phyloP scores from a whole-genome alignment of 2,329 filamentous ascomycete species.

The Colletotrichum australisinense region DNA sequence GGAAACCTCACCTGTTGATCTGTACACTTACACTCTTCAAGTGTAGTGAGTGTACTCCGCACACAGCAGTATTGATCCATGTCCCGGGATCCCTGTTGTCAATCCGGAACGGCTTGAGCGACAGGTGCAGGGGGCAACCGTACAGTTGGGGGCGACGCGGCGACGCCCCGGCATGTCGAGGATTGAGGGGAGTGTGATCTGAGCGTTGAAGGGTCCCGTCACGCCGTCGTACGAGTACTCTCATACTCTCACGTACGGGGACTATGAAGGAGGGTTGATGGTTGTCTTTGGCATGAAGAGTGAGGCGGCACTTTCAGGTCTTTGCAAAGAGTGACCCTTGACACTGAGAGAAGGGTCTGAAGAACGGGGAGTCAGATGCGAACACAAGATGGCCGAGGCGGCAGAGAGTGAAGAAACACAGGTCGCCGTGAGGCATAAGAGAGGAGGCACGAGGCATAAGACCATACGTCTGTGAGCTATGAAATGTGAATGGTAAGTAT shows the following conservation, averaged over 20 bases:
- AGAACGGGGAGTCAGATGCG: neutral
- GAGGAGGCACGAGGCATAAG: neutral
- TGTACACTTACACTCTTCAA: too few species aligned
- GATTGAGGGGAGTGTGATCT: neutral
- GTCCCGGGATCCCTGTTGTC: constrained; percentile 29
- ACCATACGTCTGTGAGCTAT: neutral
- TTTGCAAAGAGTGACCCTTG: neutral
- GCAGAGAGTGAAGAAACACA: neutral
- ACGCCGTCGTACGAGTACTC: neutral
- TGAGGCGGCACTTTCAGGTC: neutral
- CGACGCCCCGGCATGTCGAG: neutral
- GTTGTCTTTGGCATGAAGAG: neutral
- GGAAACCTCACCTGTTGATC: neutral
- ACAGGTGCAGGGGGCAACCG: constrained; percentile 31
- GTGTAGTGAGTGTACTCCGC: too few species aligned
- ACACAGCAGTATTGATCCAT: neutral
- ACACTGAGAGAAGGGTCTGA: neutral
- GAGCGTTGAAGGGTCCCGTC: neutral
- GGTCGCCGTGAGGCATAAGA: neutral
- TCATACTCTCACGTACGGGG: neutral
- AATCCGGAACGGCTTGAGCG: constrained; percentile 34
- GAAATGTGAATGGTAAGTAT: neutral
- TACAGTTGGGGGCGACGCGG: constrained; percentile 9
- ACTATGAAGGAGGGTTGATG: neutral
- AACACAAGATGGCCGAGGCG: neutral